A percentile compares a stretch with the other conserved stretches of the same genome.
phyloP scores from a whole-genome alignment of 2,329 filamentous ascomycete genomes.

The Eurotiales sp. region DNA sequence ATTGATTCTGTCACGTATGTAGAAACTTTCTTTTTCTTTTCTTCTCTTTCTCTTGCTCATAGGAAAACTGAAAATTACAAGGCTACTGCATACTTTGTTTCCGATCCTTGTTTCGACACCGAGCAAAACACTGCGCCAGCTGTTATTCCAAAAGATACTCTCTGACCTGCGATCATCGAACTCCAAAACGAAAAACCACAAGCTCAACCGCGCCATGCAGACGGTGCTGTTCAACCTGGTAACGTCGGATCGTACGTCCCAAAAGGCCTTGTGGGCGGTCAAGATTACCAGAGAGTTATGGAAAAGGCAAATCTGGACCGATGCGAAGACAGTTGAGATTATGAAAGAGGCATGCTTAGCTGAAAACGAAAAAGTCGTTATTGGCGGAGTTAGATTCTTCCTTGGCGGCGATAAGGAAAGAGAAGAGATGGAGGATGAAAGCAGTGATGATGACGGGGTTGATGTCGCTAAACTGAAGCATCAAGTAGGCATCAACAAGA shows the following conservation, averaged over 20 bases:
- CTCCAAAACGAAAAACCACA: conserved; percentile 82
- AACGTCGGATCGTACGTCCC: conserved; percentile 75
- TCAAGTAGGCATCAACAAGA: conserved; percentile 90
- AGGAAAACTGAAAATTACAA: too few relatives aligned
- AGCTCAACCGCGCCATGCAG: conserved; percentile 87
- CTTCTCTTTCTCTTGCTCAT: conserved; percentile 6
- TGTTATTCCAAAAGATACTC: conserved; percentile 87
- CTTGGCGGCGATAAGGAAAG: conserved; percentile 92
- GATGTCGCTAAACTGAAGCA: conserved; percentile 82
- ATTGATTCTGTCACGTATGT: conserved; percentile 70
- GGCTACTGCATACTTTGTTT: conserved; percentile 84
- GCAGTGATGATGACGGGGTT: conserved; percentile 69
- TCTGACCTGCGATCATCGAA: conserved; percentile 88
- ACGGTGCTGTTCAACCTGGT: conserved; percentile 90
- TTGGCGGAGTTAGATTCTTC: conserved; percentile 88
- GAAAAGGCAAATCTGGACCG: conserved; percentile 95
- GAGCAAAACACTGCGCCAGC: conserved; percentile 78
- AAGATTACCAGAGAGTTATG: conserved; percentile 93
- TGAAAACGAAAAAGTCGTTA: conserved; percentile 88
- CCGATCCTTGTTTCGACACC: conserved; percentile 88
- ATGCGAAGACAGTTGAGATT: conserved; percentile 90
- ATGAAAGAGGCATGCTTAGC: conserved; percentile 92
- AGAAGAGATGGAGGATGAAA: conserved; percentile 87
- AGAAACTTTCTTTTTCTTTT: neutral
- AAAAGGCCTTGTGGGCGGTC: conserved; percentile 90